phyloP scores from a whole-genome alignment of 2,329 filamentous ascomycete species.

The Reticulascus tulasneorum region DNA sequence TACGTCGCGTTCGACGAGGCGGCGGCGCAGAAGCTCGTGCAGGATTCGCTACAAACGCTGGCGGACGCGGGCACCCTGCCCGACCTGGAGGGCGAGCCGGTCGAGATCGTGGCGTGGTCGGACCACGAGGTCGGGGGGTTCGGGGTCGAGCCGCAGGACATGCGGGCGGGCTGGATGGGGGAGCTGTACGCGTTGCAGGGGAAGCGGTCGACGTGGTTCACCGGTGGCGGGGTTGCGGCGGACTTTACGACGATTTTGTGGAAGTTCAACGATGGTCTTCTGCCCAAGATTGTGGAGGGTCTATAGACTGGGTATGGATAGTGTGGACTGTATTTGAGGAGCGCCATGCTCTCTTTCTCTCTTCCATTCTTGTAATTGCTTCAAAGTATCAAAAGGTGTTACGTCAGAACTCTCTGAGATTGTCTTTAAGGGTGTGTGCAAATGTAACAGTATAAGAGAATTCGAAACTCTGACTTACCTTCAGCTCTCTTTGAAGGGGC shows the following conservation, averaged over 20 bases:
- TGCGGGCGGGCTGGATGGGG: conserved; percentile 36
- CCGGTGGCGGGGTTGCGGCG: conserved; percentile 33
- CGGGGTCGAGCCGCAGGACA: conserved; percentile 25
- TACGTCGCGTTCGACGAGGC: conserved; percentile 20
- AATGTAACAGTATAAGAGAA: no score
- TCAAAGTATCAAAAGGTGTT: no score
- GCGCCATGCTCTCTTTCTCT: no score
- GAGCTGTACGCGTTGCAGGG: conserved; percentile 39
- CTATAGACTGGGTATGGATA: no score
- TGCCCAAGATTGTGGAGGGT: conserved; percentile 15
- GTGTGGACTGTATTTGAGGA: no score
- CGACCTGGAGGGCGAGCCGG: conserved; percentile 13
- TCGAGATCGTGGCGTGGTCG: conserved; percentile 28
- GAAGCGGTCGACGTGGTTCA: conserved; percentile 38
- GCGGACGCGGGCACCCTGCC: conserved; percentile 22
- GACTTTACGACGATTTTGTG: conserved; percentile 28
- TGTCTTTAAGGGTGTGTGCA: no score
- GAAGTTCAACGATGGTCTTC: conserved; percentile 25
- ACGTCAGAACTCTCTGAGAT: no score
- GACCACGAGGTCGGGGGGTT: conserved; percentile 33
- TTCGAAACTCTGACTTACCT: no score
- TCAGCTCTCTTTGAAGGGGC: no score
- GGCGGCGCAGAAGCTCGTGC: conserved; percentile 17
- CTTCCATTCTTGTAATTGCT: no score
- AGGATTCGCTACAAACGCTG: conserved; percentile 22